Evolutionary conservation across 1,139 yeast species (phyloP).

Genomic region (Protomyces pachydermus): DNA sequence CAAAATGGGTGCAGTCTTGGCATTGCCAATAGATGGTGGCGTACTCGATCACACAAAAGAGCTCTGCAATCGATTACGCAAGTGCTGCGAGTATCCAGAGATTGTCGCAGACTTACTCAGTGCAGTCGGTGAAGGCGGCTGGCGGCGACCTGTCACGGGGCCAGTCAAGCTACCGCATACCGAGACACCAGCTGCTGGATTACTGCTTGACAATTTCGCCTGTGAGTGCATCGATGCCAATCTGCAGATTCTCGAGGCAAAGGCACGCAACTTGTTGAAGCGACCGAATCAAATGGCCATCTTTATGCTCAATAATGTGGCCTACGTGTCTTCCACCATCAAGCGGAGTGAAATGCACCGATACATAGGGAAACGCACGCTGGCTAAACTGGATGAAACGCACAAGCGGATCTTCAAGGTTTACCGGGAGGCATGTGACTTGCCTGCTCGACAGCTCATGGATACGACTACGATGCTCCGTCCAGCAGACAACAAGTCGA

Average conservation of each 20-base stretch:
- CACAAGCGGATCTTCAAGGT: conserved; percentile 70
- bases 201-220: conserved; percentile 2
- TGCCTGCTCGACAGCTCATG: conserved; percentile 63
- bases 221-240: conserved; percentile 22
- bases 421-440: conserved; percentile 70
- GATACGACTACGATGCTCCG: conserved; percentile 58
- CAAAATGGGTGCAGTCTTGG: not conserved
- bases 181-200: not conserved
- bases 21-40: conserved; percentile 23
- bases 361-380: conserved; percentile 38
- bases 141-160: conserved; percentile 17
- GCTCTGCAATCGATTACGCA: conserved; percentile 14
- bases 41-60: conserved; percentile 11
- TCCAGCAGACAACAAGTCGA: conserved; percentile 43
- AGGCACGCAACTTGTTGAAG: conserved; percentile 19
- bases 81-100: conserved; percentile 18
- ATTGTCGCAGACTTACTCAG: conserved; percentile 14
- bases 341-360: conserved; percentile 6
- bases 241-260: conserved; percentile 18
- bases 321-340: conserved; percentile 6
- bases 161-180: not conserved
- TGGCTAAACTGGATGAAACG: conserved; percentile 49
- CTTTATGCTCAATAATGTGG: conserved; percentile 27
- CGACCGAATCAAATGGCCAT: conserved; percentile 10
- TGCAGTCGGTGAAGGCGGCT: conserved; percentile 27